phyloP scores from a whole-genome alignment of 176 grass and related monocot species.

The Phyllostachys edulis region DNA sequence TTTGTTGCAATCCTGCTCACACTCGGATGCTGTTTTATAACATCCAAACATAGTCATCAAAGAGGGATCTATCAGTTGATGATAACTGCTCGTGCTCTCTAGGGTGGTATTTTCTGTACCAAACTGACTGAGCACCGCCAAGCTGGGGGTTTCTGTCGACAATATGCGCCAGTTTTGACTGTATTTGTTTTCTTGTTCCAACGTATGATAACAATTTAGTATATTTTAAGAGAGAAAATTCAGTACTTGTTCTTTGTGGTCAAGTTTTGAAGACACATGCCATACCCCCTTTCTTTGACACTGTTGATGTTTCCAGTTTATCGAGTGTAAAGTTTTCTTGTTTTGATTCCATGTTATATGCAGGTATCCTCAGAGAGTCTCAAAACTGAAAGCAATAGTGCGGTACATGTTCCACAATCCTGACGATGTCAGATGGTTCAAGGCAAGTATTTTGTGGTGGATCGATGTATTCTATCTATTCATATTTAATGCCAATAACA shows the following conservation, averaged over 20 bases:
- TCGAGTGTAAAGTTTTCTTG: background rate
- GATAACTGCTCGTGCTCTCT: background rate
- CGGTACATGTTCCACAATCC: slow-evolving; percentile 95
- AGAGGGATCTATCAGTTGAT: background rate
- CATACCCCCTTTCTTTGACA: background rate
- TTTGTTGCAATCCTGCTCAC: background rate
- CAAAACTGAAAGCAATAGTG: slow-evolving; percentile 83
- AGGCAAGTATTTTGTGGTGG: slow-evolving; percentile 49
- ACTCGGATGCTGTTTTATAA: background rate
- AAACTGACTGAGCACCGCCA: background rate
- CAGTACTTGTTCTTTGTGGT: background rate
- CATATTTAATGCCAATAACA: background rate
- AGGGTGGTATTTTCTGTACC: background rate
- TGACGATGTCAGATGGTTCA: slow-evolving; percentile 91
- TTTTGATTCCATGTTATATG: slow-evolving; percentile 24
- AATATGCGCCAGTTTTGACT: background rate
- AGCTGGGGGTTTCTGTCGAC: background rate
- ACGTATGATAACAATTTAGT: background rate
- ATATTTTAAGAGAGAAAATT: background rate
- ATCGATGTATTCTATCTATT: background rate
- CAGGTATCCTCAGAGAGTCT: slow-evolving; percentile 95
- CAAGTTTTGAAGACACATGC: background rate
- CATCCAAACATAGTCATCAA: background rate
- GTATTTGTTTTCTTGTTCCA: background rate
- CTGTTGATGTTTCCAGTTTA: background rate